phyloP scores from a whole-genome alignment of 257 asterid species.

The Solanum peruvianum region DNA sequence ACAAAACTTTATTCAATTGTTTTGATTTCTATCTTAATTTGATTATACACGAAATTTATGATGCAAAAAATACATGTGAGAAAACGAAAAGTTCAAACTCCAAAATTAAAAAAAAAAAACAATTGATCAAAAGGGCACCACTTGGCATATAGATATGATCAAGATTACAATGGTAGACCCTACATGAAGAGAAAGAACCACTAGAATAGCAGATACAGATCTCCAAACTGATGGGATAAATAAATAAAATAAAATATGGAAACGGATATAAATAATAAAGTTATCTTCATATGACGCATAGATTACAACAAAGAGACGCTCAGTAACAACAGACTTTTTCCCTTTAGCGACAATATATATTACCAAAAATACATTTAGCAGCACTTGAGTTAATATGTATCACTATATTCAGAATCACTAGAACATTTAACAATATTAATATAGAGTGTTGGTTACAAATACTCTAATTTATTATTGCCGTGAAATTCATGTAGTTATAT shows the following conservation, averaged over 20 bases:
- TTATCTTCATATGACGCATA: no score
- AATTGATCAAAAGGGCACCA: neutral
- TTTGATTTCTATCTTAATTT: neutral
- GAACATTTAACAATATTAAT: no score
- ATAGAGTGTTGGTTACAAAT: neutral
- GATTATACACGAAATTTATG: neutral
- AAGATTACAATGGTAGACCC: neutral
- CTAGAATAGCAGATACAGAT: constrained; percentile 7
- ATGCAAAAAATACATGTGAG: neutral
- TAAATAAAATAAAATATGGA: neutral
- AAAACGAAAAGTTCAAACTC: neutral
- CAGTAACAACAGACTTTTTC: no score
- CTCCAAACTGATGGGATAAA: neutral
- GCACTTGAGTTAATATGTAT: no score
- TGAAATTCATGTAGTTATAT: no score
- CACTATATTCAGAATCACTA: no score
- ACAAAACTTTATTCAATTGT: accelerated
- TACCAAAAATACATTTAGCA: accelerated
- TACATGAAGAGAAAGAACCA: constrained; percentile 1
- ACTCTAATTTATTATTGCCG: no score
- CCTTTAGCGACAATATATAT: no score
- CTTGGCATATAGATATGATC: neutral
- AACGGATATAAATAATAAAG: no score
- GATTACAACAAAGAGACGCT: no score
- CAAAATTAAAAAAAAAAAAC: neutral